Evolutionary conservation across 2,329 filamentous ascomycete species (phyloP), one percentile per base, ranked within the genome.

Genomic region (Tolypocladium guangdongense): DNA sequence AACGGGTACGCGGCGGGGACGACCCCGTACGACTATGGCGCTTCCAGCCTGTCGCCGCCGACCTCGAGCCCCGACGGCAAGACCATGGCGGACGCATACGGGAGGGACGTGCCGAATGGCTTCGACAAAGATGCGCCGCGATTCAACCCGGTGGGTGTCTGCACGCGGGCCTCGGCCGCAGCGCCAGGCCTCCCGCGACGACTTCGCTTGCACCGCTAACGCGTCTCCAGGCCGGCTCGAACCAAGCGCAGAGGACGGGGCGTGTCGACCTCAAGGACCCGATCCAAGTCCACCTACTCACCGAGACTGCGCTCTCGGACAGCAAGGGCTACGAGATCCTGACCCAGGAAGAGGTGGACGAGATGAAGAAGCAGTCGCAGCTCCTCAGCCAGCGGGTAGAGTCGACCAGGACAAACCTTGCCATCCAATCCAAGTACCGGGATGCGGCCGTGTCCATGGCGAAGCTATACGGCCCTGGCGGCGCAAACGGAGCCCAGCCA

Each of bases 281-380:
- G 55, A 87, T 99, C 46, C 87, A 90, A 62, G 84, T 96, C 67
- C 95, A 97, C 68, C 75, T 99, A 48, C 80, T 99, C 55, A 91
- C 93, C 57, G 92, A 97, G 73, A 97, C 90, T 22, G 93, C 93
- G 22, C 81, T 99, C 56, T 82, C 85, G 55, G 93, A 99, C 71
- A 95, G 90, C 73, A 86, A 84, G 64, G 75, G 84, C 61, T 99
- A 85, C 67, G 85, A 92, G 64, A 84, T 99, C 27, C 68, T 99
- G 56, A 89, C 91, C 0, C 88, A 92, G 60, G 90, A 96, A 66
- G 91, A 97, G 70, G 86, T 96, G 33, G 93, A 97, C 59, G 80
- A 82, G 48, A 72, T 97, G 62, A 99, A 97, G 77, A 95, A 90
- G 68, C 89, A 96, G 73, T 81, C 85, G 57, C 80, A 83, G 55